A percentile compares a stretch with the other conserved stretches of the same genome.
phyloP scores from a whole-genome alignment of 768 basidiomycete genomes.

The Xerocomellus amylosporus region DNA sequence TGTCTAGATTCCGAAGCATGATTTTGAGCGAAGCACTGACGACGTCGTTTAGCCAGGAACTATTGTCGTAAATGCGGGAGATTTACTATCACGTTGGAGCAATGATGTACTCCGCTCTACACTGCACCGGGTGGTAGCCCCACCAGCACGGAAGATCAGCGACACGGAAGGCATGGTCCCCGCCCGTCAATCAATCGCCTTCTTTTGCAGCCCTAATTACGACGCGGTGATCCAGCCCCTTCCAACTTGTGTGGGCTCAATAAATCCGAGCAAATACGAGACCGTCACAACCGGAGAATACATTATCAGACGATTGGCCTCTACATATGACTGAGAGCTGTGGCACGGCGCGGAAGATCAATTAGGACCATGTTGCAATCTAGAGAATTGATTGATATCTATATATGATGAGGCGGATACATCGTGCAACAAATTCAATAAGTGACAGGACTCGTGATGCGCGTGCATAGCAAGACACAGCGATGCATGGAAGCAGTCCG shows the following conservation, averaged over 20 bases:
- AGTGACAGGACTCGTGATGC: slow-evolving; percentile 17
- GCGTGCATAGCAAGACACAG: slow-evolving; percentile 13
- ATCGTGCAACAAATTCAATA: slow-evolving; percentile 18
- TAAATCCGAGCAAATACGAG: slow-evolving; percentile 63
- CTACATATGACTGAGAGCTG: slow-evolving; percentile 46
- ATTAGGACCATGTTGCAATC: slow-evolving; percentile 2
- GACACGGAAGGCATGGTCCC: slow-evolving; percentile 57
- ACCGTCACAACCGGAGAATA: slow-evolving; percentile 72
- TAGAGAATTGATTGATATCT: slow-evolving; percentile 10
- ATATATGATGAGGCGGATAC: slow-evolving; percentile 13
- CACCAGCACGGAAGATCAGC: slow-evolving; percentile 48
- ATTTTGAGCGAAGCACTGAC: slow-evolving; percentile 2
- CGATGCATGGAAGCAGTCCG: slow-evolving; percentile 17
- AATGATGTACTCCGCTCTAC: slow-evolving; percentile 79
- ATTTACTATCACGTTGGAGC: slow-evolving; percentile 79
- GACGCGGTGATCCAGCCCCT: slow-evolving; percentile 65
- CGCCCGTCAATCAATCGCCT: slow-evolving; percentile 75
- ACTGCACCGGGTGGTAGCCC: slow-evolving; percentile 79
- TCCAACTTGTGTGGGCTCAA: slow-evolving; percentile 48
- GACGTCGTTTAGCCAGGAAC: slow-evolving; percentile 57
- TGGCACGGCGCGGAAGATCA: not conserved
- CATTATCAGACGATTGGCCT: slow-evolving; percentile 66
- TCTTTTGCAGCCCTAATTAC: slow-evolving; percentile 84
- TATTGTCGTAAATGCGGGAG: slow-evolving; percentile 80
- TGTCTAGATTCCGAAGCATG: slow-evolving; percentile 22